These are phyloP conservation scores for Kandelia obovata DNA, from an alignment of 345 rosid species.

Conservation along the genomic window DNA sequence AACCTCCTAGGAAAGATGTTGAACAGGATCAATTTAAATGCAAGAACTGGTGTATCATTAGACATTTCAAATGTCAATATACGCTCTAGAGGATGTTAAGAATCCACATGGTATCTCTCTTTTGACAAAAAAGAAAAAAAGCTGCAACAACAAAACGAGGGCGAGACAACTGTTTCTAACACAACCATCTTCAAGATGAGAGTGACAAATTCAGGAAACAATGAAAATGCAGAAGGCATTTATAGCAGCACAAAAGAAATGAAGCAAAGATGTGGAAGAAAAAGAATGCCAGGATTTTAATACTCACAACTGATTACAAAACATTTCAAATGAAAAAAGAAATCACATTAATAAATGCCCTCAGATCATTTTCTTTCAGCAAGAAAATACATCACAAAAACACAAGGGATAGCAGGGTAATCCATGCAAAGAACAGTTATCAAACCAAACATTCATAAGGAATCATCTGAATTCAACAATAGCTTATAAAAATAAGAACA, in stretches of 20 bases:
- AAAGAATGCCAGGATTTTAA: background rate
- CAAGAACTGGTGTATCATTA: background rate
- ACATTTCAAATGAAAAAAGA: background rate
- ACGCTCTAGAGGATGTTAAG: background rate
- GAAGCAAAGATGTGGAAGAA: background rate
- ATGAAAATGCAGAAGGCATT: too few species aligned
- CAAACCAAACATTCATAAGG: background rate
- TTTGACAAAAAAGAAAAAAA: too few species aligned
- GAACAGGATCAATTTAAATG: background rate
- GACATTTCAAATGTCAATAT: background rate
- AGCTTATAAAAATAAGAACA: background rate
- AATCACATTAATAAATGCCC: background rate
- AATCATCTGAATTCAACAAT: background rate
- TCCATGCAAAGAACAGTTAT: background rate
- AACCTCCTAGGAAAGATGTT: conserved; percentile 1
- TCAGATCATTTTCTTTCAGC: background rate
- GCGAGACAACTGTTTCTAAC: too few species aligned
- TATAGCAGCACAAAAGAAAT: too few species aligned
- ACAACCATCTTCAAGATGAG: too few species aligned
- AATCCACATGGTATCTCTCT: too few species aligned
- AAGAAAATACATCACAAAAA: background rate
- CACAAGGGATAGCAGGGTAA: background rate
- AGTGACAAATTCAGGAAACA: too few species aligned
- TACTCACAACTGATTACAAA: too few species aligned
- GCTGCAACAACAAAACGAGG: too few species aligned